Evolutionary conservation across 2,329 filamentous ascomycete genomes (phyloP), one percentile per base, ranked within the genome.

Genomic region (Cladobotryum mycophilum): DNA sequence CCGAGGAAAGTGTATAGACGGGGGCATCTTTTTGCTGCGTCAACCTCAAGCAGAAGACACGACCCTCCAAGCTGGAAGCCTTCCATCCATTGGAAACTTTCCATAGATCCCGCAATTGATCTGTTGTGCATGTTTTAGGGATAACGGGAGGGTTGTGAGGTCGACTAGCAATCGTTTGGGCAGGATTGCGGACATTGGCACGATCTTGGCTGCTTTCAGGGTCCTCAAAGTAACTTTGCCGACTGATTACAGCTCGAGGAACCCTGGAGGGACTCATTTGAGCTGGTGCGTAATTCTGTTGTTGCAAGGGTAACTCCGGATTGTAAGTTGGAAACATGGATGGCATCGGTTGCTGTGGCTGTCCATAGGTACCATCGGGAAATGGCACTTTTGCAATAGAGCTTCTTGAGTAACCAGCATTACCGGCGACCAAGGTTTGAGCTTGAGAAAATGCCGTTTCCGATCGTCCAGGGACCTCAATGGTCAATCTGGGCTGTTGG

Each of bases 271-370:
- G 83, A 53, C 79, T 82, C 49, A 76, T 69, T 62, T 85, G 81
- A 0, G 80, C 84, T 2, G 86, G 85, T 45, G 78, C 85, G 67
- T 91, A 90, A 43, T 80, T 69, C 61, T 91, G 87, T 51, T 82
- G 79, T 49, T 81, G 75, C 3, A 89, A 75, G 5, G 85, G 74
- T 20, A 88, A 63, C 1, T 76, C 77, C 3, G 82, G 84, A 60
- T 91, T 83, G 62, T 89, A 90, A 30, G 79, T 76, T 7, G 87
- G 87, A 59, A 91, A 91, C 59, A 91, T 89, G 20, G 86, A 90
- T 33, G 80, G 78, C 59, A 87, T 76, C 0, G 65, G 58, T 53
- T 57, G 76, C 1, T 63, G 61, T 53, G 56, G 64, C 46, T 63
- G 63, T 41, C 64, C 55, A 18, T 61, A 52, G 1, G 64, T 42